Evolutionary conservation across 2,329 filamentous ascomycete species (phyloP), one percentile per base, ranked within the genome.

Genomic region (Trichophyton verrucosum): DNA sequence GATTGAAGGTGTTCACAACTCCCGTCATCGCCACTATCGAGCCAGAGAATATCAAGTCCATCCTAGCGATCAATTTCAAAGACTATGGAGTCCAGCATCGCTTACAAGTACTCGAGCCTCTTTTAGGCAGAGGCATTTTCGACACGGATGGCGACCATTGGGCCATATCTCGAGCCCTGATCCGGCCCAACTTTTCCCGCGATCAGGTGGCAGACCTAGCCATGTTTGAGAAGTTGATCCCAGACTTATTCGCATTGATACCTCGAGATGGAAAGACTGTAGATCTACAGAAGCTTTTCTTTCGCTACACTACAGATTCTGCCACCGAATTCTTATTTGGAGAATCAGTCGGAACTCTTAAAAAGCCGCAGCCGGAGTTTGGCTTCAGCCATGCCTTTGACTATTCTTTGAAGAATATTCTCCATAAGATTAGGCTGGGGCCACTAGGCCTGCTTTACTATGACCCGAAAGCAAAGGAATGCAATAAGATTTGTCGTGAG

Each of bases 261-360:
- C 56, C 56, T 13, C 33, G 40, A 11, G 22, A 46, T 5, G 36
- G 36, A 38, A 30, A 46, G n/a, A 22, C 87, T 4, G 46, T 49
- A 30, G 81, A 88, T 64, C 72, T 88, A 30, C 81, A 83, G 65
- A 78, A 81, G 13, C 71, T 86, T 5, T 85, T 87, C 66, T 86
- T 86, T 67, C 78, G 80, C 58, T 77, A 86, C 68, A 86, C 88
- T 0, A 77, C 94, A 7, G 89, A 94, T 70, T 84, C 87, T 2
- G 82, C 87, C 2, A 92, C 89, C 0, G 86, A 91, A 66, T 94
- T 92, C 70, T 75, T 95, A 47, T 78, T 95, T 0, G 89, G 89
- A 6, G 76, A 81, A 60, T 85, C 86, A 63, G 84, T 89, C 24
- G 82, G 78, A 30, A 82, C 78, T 66, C 62, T 78, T 38, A 69